Conservation (phyloP, 208 protist genomes). For the Wallacemonas rigidus region DNA sequence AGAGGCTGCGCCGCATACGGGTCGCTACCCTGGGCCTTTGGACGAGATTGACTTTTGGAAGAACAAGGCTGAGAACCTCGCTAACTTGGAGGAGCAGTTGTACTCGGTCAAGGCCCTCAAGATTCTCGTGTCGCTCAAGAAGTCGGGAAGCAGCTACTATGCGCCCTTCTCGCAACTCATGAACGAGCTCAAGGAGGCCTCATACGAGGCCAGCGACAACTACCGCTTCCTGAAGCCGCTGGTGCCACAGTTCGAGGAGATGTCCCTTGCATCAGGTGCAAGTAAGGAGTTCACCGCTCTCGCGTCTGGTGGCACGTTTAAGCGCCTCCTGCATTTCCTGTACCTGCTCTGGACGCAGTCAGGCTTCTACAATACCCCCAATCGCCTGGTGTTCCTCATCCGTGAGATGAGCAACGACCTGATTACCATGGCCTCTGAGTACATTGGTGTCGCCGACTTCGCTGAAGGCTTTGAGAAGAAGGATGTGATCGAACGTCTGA, state of each 20-base stretch:
- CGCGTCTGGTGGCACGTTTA: constrained; percentile 78
- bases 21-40: constrained; percentile 87
- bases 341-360: constrained; percentile 95
- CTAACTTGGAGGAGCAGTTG: constrained; percentile 93
- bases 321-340: constrained; percentile 92
- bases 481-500: constrained; percentile 92
- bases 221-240: constrained; percentile 92
- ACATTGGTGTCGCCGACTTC: constrained; percentile 91
- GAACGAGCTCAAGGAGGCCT: constrained; percentile 82
- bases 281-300: constrained; percentile 83
- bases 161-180: constrained; percentile 87
- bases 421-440: constrained; percentile 89
- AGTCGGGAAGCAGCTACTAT: constrained; percentile 90
- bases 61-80: constrained; percentile 93
- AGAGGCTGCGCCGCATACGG: constrained; percentile 51
- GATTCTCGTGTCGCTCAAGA: constrained; percentile 93
- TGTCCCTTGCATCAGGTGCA: constrained; percentile 51
- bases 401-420: constrained; percentile 95
- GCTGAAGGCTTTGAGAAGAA: constrained; percentile 93
- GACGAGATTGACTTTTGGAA: constrained; percentile 96
- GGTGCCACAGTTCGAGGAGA: constrained; percentile 81
- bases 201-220: constrained; percentile 90
- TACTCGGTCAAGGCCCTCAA: constrained; percentile 90
- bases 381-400: constrained; percentile 93
- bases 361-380: constrained; percentile 93